These are phyloP conservation scores for Trifolium repens DNA, from an alignment of 306 rosid genomes.

Conservation along the genomic window DNA sequence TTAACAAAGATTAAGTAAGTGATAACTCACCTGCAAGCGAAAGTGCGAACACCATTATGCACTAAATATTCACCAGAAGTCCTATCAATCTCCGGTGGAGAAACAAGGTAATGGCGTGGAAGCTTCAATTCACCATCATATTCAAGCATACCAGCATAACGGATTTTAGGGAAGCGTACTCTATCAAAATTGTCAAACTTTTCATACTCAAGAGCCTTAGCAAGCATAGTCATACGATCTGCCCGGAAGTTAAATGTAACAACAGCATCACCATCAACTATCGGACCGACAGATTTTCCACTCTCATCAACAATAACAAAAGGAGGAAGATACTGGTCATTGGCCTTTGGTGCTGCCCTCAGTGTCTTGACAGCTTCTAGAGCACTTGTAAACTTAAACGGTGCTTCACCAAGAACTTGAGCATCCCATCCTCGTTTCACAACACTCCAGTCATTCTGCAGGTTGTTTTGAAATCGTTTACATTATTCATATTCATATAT, in stretches of 20 bases:
- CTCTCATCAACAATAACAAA: constrained; percentile 85
- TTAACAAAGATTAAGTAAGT: background rate
- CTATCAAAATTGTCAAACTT: constrained; percentile 90
- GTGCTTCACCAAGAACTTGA: constrained; percentile 99
- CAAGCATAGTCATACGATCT: constrained; percentile 96
- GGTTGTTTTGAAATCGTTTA: constrained; percentile 26
- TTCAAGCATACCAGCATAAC: constrained; percentile 96
- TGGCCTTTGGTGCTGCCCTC: constrained; percentile 72
- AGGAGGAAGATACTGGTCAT: constrained; percentile 93
- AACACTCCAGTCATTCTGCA: constrained; percentile 96
- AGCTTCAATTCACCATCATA: constrained; percentile 99
- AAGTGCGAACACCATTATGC: constrained; percentile 79
- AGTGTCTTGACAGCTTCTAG: constrained; percentile 86
- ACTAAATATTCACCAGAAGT: constrained; percentile 98
- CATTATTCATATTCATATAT: background rate
- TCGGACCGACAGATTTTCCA: constrained; percentile 91
- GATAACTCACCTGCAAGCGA: constrained; percentile 90
- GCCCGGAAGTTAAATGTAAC: constrained; percentile 95
- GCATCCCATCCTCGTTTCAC: constrained; percentile 99
- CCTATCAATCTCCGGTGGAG: constrained; percentile 96
- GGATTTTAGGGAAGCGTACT: constrained; percentile 86
- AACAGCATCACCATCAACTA: constrained; percentile 98
- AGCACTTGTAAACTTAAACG: constrained; percentile 71
- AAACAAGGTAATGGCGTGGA: constrained; percentile 87
- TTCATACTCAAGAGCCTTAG: constrained; percentile 91